Percentiles rank a stretch among this genome's conserved stretches.
These are phyloP conservation scores for Eucalyptus polyanthemos DNA, from an alignment of 345 rosid species.

Conservation along the genomic window DNA sequence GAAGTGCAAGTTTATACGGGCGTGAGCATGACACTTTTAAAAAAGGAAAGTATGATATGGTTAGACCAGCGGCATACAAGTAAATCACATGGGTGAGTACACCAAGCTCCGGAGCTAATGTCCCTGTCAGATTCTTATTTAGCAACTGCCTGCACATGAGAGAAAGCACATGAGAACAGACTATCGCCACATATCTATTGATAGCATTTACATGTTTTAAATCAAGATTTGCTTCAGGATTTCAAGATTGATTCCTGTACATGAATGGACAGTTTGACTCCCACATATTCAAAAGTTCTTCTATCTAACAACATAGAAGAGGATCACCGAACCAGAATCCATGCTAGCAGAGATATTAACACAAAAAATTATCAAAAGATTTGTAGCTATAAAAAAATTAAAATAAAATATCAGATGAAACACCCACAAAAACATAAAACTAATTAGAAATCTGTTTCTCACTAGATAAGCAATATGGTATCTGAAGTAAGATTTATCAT, in stretches of 20 bases:
- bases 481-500: neutral
- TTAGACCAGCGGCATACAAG: slow-evolving; percentile 28
- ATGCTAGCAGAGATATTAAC: neutral
- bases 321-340: neutral
- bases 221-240: neutral
- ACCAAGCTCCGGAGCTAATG: slow-evolving; percentile 76
- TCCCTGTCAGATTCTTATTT: slow-evolving; percentile 66
- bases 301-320: neutral
- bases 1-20: neutral
- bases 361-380: neutral
- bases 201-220: neutral
- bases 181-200: neutral
- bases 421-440: neutral
- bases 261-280: neutral
- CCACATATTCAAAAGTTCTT: neutral
- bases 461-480: neutral
- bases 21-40: neutral
- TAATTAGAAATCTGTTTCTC: neutral
- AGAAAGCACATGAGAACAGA: neutral
- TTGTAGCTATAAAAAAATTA: neutral
- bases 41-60: neutral
- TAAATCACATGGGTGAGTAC: slow-evolving; percentile 39
- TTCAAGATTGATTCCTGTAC: neutral
- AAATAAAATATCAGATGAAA: neutral
- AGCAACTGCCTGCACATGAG: slow-evolving; percentile 55